Base-by-base conservation (phyloP, 441 rosid species). In the Isatis lusitanica region DNA sequence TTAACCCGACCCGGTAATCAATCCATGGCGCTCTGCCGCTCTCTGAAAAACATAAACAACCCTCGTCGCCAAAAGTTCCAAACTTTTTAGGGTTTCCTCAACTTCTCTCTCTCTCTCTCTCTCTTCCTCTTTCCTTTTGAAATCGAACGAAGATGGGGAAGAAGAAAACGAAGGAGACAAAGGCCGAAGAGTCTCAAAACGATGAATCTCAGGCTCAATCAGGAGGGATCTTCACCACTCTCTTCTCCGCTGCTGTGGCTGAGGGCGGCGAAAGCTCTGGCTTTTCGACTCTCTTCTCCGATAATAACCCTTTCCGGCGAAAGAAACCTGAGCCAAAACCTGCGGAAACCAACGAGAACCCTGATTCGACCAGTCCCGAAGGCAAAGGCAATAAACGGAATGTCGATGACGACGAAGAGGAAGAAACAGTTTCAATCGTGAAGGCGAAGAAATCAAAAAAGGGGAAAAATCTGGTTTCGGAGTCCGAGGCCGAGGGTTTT, bases 301-400 rank as follows among this genome's bases (percentile, higher is more conserved):
- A 88, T 56, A 77, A 55, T 71, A 95, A 95, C 73, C 99, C 99
- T 13, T 95, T 91, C 83, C 91, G 87, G 57, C 82, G 98, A 62
- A 88, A 91, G 69, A 73, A 80, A 46, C 48, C 68, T 15, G 90
- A 88, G 7, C 13, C 82, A 8, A 47, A 24, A 55, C 55, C 76
- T 11, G 9, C 3, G 2, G 79, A 58, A 46, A 56, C 21, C 15
- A 33, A 72, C 3, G 67, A 44, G 35, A 31, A 47, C n/a, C 30
- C 58, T 10, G 13, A 61, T 5, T 56, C 30, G 73, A 18, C 6
- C 36, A 58, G 70, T 38, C 43, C 81, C 68, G 76, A 74, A 68
- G 44, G 43, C 8, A 73, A 79, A 36, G 85, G 42, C 57, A 51
- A 74, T 51, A 73, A 42, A 21, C 28, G 26, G 10, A 71, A 26